phyloP scores from a whole-genome alignment of 2,329 filamentous ascomycete genomes.

The Fusarium sp. region DNA sequence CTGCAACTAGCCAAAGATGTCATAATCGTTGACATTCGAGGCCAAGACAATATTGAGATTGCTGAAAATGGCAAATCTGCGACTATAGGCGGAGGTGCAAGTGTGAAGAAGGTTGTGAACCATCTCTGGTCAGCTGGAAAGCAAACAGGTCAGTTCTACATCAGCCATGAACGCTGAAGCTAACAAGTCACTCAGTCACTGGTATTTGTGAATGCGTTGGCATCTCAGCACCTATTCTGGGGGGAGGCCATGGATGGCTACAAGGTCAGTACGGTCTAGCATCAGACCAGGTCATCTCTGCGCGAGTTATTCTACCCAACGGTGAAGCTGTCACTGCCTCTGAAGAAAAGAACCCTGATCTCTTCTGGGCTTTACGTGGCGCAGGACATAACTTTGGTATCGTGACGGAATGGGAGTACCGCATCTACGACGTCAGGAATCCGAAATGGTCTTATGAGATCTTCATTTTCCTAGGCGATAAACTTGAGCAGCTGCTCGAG shows the following conservation, averaged over 20 bases:
- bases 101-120: slow-evolving; percentile 20
- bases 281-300: slow-evolving; percentile 32
- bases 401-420: slow-evolving; percentile 59
- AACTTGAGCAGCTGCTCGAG: slow-evolving; percentile 33
- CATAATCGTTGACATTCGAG: slow-evolving; percentile 22
- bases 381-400: slow-evolving; percentile 68
- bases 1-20: slow-evolving; percentile 22
- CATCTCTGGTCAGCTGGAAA: slow-evolving; percentile 24
- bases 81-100: slow-evolving; percentile 15
- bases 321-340: slow-evolving; percentile 29
- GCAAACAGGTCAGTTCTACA: slow-evolving; percentile 22
- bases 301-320: slow-evolving; percentile 15
- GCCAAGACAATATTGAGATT: neutral
- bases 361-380: slow-evolving; percentile 60
- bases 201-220: slow-evolving; percentile 47
- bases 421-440: slow-evolving; percentile 59
- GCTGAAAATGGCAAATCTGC: slow-evolving; percentile 4
- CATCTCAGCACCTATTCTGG: slow-evolving; percentile 42
- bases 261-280: slow-evolving; percentile 28
- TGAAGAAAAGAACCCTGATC: slow-evolving; percentile 1
- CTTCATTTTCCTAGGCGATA: slow-evolving; percentile 52
- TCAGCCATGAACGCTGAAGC: rapidly evolving
- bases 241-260: slow-evolving; percentile 36
- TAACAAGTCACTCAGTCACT: slow-evolving; percentile 27
- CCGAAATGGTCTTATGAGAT: slow-evolving; percentile 55